These are phyloP conservation scores for Cercospora beticola DNA, from an alignment of 2,329 filamentous ascomycete species.

Conservation along the genomic window DNA sequence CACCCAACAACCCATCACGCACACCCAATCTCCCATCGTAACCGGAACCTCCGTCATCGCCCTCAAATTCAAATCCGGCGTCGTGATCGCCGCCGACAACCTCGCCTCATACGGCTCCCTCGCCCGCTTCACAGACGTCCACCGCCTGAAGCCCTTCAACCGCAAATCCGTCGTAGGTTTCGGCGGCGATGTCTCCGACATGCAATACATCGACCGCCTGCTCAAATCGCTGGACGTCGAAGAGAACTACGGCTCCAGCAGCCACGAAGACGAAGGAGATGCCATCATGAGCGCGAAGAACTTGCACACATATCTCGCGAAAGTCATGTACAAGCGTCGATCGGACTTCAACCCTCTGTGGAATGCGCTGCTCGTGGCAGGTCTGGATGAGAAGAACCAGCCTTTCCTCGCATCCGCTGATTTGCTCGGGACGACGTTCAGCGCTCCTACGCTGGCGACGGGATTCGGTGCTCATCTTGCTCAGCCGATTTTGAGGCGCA, in stretches of 20 bases:
- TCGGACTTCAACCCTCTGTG: constrained; percentile 96
- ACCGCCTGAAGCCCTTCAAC: constrained; percentile 89
- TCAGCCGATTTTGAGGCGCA: constrained; percentile 81
- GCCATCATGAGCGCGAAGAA: constrained; percentile 77
- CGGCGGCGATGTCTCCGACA: constrained; percentile 95
- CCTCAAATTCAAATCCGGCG: constrained; percentile 93
- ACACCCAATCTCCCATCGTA: constrained; percentile 89
- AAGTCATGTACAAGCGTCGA: constrained; percentile 93
- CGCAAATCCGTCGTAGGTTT: constrained; percentile 83
- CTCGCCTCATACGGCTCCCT: constrained; percentile 94
- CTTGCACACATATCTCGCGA: constrained; percentile 92
- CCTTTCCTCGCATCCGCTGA: constrained; percentile 93
- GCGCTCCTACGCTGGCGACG: constrained; percentile 82
- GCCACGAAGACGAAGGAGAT: constrained; percentile 58
- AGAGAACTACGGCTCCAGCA: constrained; percentile 72
- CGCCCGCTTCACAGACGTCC: constrained; percentile 93
- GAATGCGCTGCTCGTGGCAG: constrained; percentile 92
- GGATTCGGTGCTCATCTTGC: constrained; percentile 92
- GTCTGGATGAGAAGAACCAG: constrained; percentile 72
- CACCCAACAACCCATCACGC: constrained; percentile 63
- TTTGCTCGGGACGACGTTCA: constrained; percentile 89
- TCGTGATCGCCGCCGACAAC: constrained; percentile 96
- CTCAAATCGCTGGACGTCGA: constrained; percentile 82
- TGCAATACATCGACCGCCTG: constrained; percentile 96
- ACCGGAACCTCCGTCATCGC: constrained; percentile 95